These are phyloP conservation scores for Coemansia brasiliensis DNA, from an alignment of 192 early-diverging fungal species.

Conservation along the genomic window DNA sequence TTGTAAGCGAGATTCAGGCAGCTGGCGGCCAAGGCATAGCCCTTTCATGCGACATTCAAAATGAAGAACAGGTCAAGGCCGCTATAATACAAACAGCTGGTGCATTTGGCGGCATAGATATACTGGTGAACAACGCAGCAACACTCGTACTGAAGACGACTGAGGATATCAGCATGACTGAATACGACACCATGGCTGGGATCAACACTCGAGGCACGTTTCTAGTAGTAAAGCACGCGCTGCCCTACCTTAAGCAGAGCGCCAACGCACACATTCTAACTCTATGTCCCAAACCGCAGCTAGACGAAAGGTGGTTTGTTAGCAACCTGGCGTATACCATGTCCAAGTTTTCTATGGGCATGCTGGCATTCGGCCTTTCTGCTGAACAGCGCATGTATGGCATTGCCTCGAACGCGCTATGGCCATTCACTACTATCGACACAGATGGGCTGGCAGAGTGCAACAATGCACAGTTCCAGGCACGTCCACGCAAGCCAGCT, in stretches of 20 bases:
- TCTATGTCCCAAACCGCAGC: conserved; percentile 65
- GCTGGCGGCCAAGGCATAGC: conserved; percentile 69
- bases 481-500: conserved; percentile 50
- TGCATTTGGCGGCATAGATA: conserved; percentile 76
- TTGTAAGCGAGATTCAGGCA: conserved; percentile 64
- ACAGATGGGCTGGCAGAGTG: conserved; percentile 63
- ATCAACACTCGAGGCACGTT: conserved; percentile 76
- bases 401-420: conserved; percentile 71
- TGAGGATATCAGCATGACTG: conserved; percentile 46
- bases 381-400: conserved; percentile 65
- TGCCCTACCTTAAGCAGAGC: conserved; percentile 67
- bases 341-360: conserved; percentile 67
- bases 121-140: conserved; percentile 73
- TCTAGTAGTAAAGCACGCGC: conserved; percentile 64
- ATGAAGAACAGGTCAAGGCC: conserved; percentile 64
- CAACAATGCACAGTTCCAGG: conserved; percentile 33
- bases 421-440: conserved; percentile 72
- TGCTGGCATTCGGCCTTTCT: conserved; percentile 70
- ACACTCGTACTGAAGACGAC: conserved; percentile 69
- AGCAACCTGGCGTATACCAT: conserved; percentile 62
- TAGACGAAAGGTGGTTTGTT: conserved; percentile 65
- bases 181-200: conserved; percentile 65
- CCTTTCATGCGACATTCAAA: conserved; percentile 71
- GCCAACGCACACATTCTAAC: conserved; percentile 75
- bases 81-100: conserved; percentile 61